phyloP scores from a whole-genome alignment of 2,329 filamentous ascomycete genomes.

The Thielaviopsis musarum region DNA sequence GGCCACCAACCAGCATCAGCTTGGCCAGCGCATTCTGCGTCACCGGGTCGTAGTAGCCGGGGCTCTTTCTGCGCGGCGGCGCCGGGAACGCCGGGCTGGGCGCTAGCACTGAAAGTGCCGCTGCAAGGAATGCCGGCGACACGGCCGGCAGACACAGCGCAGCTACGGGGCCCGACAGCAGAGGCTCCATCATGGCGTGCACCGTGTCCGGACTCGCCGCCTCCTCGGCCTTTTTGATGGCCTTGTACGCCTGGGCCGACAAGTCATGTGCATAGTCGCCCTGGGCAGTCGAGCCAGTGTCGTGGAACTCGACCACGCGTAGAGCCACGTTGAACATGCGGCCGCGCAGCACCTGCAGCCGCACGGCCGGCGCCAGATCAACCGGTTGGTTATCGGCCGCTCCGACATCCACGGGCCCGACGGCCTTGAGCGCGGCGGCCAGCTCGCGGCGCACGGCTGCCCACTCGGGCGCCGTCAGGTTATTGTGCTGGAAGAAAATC shows the following conservation, averaged over 20 bases:
- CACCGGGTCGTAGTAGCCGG: constrained; percentile 61
- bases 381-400: constrained; percentile 22
- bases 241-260: constrained; percentile 34
- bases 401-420: constrained; percentile 15
- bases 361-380: constrained; percentile 43
- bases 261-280: constrained; percentile 29
- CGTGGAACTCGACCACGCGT: constrained; percentile 71
- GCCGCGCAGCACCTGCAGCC: constrained; percentile 72
- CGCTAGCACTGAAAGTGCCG: constrained; percentile 60
- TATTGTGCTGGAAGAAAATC: constrained; percentile 62
- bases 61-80: constrained; percentile 57
- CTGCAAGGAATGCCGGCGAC: constrained; percentile 68
- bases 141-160: constrained; percentile 67
- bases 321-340: constrained; percentile 78
- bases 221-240: constrained; percentile 24
- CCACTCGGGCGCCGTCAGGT: constrained; percentile 50
- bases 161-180: constrained; percentile 69
- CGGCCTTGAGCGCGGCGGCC: constrained; percentile 25
- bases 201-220: constrained; percentile 20
- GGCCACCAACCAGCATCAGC: constrained; percentile 67
- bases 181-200: constrained; percentile 48
- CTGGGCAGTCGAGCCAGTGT: constrained; percentile 27
- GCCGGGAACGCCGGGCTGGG: constrained; percentile 61
- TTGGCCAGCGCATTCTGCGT: constrained; percentile 78
- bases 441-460: constrained; percentile 28